Evolutionary conservation across 495 filamentous ascomycete species (phyloP).

Genomic region (Penicillium desertorum): DNA sequence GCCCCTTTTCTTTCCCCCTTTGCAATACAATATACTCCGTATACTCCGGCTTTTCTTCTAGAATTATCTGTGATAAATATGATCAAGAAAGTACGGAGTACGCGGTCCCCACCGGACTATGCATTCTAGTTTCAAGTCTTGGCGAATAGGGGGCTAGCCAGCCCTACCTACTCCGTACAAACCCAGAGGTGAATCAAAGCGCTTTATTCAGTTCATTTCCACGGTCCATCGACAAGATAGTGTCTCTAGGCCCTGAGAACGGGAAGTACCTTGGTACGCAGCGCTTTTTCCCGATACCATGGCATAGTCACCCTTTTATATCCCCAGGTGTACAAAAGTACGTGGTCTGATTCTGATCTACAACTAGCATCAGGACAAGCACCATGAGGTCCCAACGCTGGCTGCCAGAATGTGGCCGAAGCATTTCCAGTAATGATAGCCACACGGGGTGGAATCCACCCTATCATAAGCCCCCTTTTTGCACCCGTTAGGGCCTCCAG

Average conservation of each 20-base stretch:
- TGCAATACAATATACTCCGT: too few species aligned
- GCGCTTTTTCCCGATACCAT: not conserved
- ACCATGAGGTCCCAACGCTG: constrained; percentile 11
- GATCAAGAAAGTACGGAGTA: constrained; percentile 1
- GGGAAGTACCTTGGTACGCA: not conserved
- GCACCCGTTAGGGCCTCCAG: constrained; percentile 20
- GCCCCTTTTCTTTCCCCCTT: constrained; percentile 16
- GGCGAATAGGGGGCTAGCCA: constrained; percentile 14
- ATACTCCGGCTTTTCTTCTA: not conserved
- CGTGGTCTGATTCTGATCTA: not conserved
- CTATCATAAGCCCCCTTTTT: constrained; percentile 24
- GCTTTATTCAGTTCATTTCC: constrained; percentile 10
- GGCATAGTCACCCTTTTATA: not conserved
- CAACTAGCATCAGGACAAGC: constrained; percentile 5
- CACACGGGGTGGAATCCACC: constrained; percentile 21
- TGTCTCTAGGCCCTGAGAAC: not conserved
- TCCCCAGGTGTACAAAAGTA: not conserved
- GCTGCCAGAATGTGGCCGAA: constrained; percentile 21
- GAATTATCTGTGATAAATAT: not conserved
- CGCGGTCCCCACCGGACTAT: constrained; percentile 11
- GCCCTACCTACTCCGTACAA: constrained; percentile 12
- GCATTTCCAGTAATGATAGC: constrained; percentile 34
- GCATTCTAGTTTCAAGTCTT: constrained; percentile 1
- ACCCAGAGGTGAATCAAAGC: constrained; percentile 6
- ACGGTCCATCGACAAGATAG: not conserved